Base-by-base conservation (phyloP, 768 basidiomycete species). In the Tricholoma flavovirens region DNA sequence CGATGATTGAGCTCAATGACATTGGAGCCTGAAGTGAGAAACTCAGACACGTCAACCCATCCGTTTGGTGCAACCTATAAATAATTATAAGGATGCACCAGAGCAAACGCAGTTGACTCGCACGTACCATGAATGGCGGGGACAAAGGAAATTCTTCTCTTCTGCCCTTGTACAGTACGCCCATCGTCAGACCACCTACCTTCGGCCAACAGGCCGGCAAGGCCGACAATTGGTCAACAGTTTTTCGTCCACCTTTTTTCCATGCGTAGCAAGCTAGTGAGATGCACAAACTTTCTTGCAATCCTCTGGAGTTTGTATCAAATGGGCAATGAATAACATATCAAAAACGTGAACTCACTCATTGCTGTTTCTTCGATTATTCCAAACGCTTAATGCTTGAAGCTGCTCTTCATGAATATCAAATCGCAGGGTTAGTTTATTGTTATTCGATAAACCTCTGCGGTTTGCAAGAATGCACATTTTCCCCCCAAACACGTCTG, bases 41-140 rank as follows among this genome's bases (percentile, higher is more conserved):
- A 75, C 15, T 71, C 69, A 2, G 81, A 81, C 10, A 86, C 48
- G 58, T 86, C 83, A 19, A 84, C 73, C 15, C 78, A 67, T 56
- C 71, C 73, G 45, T 83, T 75, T 1, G 77, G 70, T 6, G 75
- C 78, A 22, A 76, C 57, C 82, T 83, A 61, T 21, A 43, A 29
- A 48, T 24, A 15, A 46, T 29, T 15, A 36, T 57, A 50, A 17
- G 15, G 48, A 32, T 22, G 46, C 2, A 40, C 17, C 52, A 19
- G 26, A 10, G 7, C 35, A 55, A 53, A 29, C 46, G 42, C 14
- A 24, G 24, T 17, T n/a, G 6, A 56, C 9, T 4, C 21, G 6
- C 46, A 30, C 72, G 52, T 60, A 75, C 77, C 49, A 66, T 59
- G 32, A 77, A 69, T 7, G 77, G 78, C 36, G 77, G 77, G 14